Conservation (phyloP, 805 yeast species). For the Candida patagonica region DNA sequence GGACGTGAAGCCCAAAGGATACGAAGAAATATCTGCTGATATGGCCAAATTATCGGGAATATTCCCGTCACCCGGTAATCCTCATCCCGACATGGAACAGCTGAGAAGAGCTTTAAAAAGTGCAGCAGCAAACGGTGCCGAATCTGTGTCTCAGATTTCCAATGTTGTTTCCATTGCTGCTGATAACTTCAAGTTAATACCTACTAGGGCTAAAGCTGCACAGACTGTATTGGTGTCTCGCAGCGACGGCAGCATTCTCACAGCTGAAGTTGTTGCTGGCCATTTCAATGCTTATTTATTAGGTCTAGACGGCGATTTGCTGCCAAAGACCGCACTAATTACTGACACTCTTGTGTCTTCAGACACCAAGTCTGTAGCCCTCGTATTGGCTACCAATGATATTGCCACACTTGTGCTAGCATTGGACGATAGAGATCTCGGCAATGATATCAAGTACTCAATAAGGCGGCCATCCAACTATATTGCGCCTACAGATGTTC, state of each 20-base stretch:
- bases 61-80: conserved; percentile 47
- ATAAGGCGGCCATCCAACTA: conserved; percentile 39
- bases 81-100: conserved; percentile 18
- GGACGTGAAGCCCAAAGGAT: conserved; percentile 66
- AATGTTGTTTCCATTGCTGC: conserved; percentile 1
- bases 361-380: conserved; percentile 27
- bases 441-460: conserved; percentile 2
- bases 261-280: conserved; percentile 4
- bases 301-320: conserved; percentile 7
- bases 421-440: conserved; percentile 21
- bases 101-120: not conserved
- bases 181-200: not conserved
- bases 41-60: conserved; percentile 72
- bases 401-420: conserved; percentile 49
- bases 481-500: conserved; percentile 25
- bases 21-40: conserved; percentile 64
- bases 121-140: conserved; percentile 1
- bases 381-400: conserved; percentile 43
- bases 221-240: not conserved
- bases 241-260: not conserved
- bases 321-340: conserved; percentile 4
- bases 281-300: conserved; percentile 6
- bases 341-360: conserved; percentile 6
- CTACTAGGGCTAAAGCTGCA: not conserved
- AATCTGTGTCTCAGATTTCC: not conserved